Evolutionary conservation across 83 land plant genomes (phyloP).

Genomic region (Picea abies): DNA sequence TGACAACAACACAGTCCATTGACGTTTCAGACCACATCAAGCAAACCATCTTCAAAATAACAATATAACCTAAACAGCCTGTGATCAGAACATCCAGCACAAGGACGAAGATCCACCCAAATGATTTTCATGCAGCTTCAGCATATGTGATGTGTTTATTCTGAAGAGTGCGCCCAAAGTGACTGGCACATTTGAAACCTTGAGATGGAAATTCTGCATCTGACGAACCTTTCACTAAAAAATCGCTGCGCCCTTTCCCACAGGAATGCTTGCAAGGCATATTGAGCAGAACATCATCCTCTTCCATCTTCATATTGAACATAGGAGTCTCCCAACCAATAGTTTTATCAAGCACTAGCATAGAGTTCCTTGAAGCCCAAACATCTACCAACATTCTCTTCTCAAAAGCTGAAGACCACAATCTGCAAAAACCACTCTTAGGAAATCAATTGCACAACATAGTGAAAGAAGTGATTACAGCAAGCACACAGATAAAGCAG

Average conservation of each 20-base stretch:
- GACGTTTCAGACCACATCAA: too few relatives aligned
- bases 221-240: background rate
- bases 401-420: background rate
- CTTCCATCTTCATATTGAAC: background rate
- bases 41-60: background rate
- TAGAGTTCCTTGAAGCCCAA: constrained; percentile 11
- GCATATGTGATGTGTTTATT: background rate
- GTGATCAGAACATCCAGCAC: background rate
- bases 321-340: background rate
- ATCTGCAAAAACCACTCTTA: constrained; percentile 1
- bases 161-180: background rate
- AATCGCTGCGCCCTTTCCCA: background rate
- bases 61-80: background rate
- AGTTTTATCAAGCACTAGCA: constrained; percentile 3
- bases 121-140: constrained; percentile 6
- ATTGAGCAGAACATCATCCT: background rate
- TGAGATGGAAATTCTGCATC: constrained; percentile 7
- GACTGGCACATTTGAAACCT: constrained; percentile 9
- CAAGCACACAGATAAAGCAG: background rate
- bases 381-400: constrained; percentile 10
- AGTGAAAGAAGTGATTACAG: background rate
- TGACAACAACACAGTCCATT: too few relatives aligned
- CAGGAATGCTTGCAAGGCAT: background rate
- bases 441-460: background rate
- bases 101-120: background rate